phyloP scores from a whole-genome alignment of 2,329 filamentous ascomycete genomes.

The Orbilia quercus region DNA sequence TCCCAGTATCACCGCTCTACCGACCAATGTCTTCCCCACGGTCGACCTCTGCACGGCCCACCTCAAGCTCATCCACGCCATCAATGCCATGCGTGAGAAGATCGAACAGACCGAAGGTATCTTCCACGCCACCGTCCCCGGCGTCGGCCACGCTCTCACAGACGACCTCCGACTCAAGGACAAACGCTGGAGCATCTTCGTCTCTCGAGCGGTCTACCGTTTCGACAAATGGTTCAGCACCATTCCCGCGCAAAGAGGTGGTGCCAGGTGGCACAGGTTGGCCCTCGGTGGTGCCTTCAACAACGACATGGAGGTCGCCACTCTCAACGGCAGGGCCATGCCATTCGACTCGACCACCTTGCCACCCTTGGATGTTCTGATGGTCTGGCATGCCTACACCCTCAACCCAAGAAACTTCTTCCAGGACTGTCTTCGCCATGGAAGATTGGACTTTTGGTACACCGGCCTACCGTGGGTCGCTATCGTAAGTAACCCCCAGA shows the following conservation, averaged over 20 bases:
- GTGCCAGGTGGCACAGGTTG: slow-evolving; percentile 21
- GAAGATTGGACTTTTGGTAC: slow-evolving; percentile 70
- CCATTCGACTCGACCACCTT: slow-evolving; percentile 39
- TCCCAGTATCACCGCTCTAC: slow-evolving; percentile 14
- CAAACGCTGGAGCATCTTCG: slow-evolving; percentile 55
- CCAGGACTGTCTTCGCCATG: slow-evolving; percentile 75
- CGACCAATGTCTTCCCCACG: slow-evolving; percentile 34
- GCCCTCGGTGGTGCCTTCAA: slow-evolving; percentile 27
- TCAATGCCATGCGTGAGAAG: slow-evolving; percentile 44
- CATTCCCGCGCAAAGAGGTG: slow-evolving; percentile 29
- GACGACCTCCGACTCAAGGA: slow-evolving; percentile 51
- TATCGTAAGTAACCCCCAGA: slow-evolving; percentile 65
- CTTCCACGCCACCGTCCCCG: slow-evolving; percentile 39
- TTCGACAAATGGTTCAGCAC: slow-evolving; percentile 49
- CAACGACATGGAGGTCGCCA: slow-evolving; percentile 35
- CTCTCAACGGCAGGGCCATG: slow-evolving; percentile 23
- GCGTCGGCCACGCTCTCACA: slow-evolving; percentile 31
- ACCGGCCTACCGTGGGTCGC: slow-evolving; percentile 75
- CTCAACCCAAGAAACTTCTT: slow-evolving; percentile 79
- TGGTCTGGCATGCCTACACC: slow-evolving; percentile 84
- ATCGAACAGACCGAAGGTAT: slow-evolving; percentile 42
- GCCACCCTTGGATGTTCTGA: slow-evolving; percentile 72
- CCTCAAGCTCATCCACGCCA: slow-evolving; percentile 49
- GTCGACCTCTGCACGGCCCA: slow-evolving; percentile 37
- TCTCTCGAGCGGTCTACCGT: slow-evolving; percentile 48